Conservation (phyloP, 2,329 filamentous ascomycete genomes). For the Xylariaceae sp. region DNA sequence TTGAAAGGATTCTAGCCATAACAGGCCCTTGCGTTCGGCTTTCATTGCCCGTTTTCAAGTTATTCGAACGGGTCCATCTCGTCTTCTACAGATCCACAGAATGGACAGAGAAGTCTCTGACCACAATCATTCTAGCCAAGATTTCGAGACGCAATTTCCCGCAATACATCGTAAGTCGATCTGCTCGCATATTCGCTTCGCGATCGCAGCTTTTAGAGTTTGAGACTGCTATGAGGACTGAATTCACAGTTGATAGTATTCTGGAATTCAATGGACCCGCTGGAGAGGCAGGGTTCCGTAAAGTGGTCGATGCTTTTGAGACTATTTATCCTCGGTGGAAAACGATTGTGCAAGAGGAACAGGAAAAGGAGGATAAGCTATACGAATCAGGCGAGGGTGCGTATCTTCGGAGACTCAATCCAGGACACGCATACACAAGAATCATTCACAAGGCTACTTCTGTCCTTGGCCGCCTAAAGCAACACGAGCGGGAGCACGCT, state of each 20-base stretch:
- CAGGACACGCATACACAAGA: slow-evolving; percentile 89
- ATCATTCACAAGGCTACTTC: slow-evolving; percentile 85
- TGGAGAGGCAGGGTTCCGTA: slow-evolving; percentile 61
- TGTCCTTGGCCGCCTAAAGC: slow-evolving; percentile 77
- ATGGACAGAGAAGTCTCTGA: slow-evolving; percentile 96
- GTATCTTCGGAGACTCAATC: slow-evolving; percentile 85
- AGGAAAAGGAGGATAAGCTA: slow-evolving; percentile 70
- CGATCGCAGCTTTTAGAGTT: slow-evolving; percentile 78
- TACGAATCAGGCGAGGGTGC: slow-evolving; percentile 83
- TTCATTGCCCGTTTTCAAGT: slow-evolving; percentile 65
- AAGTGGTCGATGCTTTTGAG: slow-evolving; percentile 70
- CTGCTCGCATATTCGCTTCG: slow-evolving; percentile 81
- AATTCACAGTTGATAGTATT: slow-evolving; percentile 77
- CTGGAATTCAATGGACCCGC: slow-evolving; percentile 76
- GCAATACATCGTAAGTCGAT: slow-evolving; percentile 84
- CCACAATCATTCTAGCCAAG: slow-evolving; percentile 88
- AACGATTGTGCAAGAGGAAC: slow-evolving; percentile 67
- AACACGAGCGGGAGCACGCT: slow-evolving; percentile 72
- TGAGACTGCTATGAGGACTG: slow-evolving; percentile 78
- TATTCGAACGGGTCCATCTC: slow-evolving; percentile 92
- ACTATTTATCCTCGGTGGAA: slow-evolving; percentile 80
- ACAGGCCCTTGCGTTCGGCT: slow-evolving; percentile 84
- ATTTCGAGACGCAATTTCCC: slow-evolving; percentile 87
- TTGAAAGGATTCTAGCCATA: slow-evolving; percentile 71
- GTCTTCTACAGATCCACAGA: slow-evolving; percentile 95